Base-by-base conservation (phyloP, 257 asterid species). In the Rubia yunnanensis region DNA sequence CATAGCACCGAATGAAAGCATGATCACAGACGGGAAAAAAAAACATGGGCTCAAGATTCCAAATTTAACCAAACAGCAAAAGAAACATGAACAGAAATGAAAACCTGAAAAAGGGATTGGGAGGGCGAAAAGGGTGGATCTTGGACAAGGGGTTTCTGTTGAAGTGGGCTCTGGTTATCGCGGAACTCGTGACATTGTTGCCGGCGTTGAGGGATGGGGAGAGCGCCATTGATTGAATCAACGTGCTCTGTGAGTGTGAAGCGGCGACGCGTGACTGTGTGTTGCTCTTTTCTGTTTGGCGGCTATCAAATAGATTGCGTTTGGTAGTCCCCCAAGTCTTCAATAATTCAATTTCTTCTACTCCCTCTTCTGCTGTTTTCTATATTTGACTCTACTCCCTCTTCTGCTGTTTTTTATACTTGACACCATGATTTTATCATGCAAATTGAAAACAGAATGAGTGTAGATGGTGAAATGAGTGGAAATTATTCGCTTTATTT, bases 61-160 rank as follows among this genome's bases (percentile, higher is more conserved):
- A 57, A 11, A 39, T 46, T 46, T 20, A 27, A 44, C 39, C 24
- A 5, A 41, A 44, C 48, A 46, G 30, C 23, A 20, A 26, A 14
- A 36, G 18, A 44, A 41, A 9, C 27, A 4, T 52, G 23, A 15
- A 20, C 14, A 7, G 13, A 10, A 20, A 10, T 8, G 55, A 4
- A 38, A 7, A 71, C 75, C 75, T 64, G 66, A 22, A 71, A 24
- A 64, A 55, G 36, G 66, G 30, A 54, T 36, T 53, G 11, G n/a
- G 49, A 66, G 85, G 79, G 27, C 69, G 46, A 17, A 70, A 71
- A 38, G 80, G 85, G 18, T 67, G 77, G 81, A 86, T 80, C 84
- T 77, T 83, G 81, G 72, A 59, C 1, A 56, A 11, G 6, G 80
- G 30, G 10, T 41, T 23, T 20, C 22, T 7, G 36, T 26, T 13